Conservation (phyloP, 805 yeast species). For the Metschnikowia aberdeeniae region DNA sequence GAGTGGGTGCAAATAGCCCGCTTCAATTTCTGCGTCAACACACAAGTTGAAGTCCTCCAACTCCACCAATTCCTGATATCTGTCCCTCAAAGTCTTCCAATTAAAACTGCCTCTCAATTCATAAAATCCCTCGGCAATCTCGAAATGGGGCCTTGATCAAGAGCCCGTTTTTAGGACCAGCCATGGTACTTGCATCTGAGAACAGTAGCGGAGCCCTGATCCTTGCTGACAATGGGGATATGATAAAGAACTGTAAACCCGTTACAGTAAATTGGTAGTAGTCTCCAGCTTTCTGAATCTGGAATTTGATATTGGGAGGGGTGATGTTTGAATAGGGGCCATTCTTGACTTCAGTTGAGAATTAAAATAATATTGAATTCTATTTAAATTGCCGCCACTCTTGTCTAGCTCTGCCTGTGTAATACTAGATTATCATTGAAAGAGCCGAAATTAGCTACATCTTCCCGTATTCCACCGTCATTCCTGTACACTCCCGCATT, state of each 20-base stretch:
- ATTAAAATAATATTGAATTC: not conserved
- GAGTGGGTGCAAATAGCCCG: conserved; percentile 56
- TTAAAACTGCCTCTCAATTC: conserved; percentile 61
- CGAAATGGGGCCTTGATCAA: conserved; percentile 57
- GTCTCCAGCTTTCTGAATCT: conserved; percentile 56
- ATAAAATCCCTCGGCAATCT: conserved; percentile 56
- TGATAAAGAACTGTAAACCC: conserved; percentile 54
- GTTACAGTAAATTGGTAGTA: conserved; percentile 47
- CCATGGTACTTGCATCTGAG: conserved; percentile 63
- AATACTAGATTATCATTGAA: not conserved
- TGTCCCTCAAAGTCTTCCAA: conserved; percentile 67
- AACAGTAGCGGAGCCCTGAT: conserved; percentile 53
- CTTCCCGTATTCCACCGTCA: not conserved
- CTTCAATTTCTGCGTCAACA: conserved; percentile 52
- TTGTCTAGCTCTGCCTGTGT: not conserved
- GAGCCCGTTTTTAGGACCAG: conserved; percentile 59
- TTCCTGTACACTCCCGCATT: not conserved
- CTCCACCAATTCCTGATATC: conserved; percentile 62
- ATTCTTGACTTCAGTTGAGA: not conserved
- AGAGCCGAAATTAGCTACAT: not conserved
- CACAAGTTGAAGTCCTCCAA: conserved; percentile 57
- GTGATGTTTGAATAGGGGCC: conserved; percentile 5
- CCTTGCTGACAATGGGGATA: conserved; percentile 57
- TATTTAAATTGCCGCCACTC: not conserved
- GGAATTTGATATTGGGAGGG: not conserved